Base-by-base conservation (phyloP, 306 rosid genomes). In the Pterocarpus macrocarpus region DNA sequence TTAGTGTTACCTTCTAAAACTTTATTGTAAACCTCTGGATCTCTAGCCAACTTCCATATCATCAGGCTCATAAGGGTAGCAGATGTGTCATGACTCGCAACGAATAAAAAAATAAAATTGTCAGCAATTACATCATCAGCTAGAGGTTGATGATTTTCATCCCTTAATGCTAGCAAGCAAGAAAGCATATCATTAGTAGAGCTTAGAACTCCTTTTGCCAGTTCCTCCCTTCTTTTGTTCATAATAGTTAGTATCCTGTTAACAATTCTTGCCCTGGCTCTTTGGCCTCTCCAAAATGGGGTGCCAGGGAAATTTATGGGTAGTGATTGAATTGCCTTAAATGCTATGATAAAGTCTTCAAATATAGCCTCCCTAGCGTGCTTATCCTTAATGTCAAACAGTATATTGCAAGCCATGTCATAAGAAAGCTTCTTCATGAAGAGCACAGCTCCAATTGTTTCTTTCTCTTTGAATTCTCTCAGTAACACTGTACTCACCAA, bases 41-140 rank as follows among this genome's bases (percentile, higher is more conserved):
- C 87, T 78, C 64, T 73, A 13, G 92, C 84, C 58, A 89, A 65
- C 89, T 85, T 85, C 89, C 92, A 85, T 53, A 87, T 83, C 85
- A 85, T 80, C 61, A 87, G 56, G 77, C 83, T 87, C 79, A 85
- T 47, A 59, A 87, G 92, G 67, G 80, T 89, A 38, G 89, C 89
- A 68, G 81, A 69, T 2, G 89, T 85, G 73, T 89, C 92, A 66
- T 85, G 82, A 47, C 90, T 75, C 5, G 90, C 92, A 36, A 87
- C 71, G 80, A 89, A 71, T 47, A 87, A 35, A 14, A 85, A 77
- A 56, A 87, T 74, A 81, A 77, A 80, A 68, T 85, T 87, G 73
- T 85, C 92, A 30, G 58, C 45, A 6, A 89, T 87, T 7, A 71
- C 28, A 57, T 82, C 86, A 71, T 89, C 86, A 6, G 71, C 11